These are phyloP conservation scores for Domatiomyces catenatus DNA, from an alignment of 2,329 filamentous ascomycete species.

Conservation along the genomic window DNA sequence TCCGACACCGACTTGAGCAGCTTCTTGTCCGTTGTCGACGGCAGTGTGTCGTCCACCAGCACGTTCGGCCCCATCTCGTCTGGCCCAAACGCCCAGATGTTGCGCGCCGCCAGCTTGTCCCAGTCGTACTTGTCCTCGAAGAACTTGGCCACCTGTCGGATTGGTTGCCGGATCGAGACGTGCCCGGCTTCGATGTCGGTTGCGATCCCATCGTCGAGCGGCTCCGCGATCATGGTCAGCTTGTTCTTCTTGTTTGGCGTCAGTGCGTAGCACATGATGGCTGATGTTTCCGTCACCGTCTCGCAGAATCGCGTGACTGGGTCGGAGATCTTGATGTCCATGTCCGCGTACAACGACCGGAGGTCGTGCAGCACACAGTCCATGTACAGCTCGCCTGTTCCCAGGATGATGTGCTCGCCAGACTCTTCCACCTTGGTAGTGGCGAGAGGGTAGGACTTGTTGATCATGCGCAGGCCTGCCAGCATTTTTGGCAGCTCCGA, in stretches of 20 bases:
- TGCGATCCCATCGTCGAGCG: constrained; percentile 84
- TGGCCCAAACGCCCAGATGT: constrained; percentile 96
- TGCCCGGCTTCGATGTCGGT: constrained; percentile 83
- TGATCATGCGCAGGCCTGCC: constrained; percentile 87
- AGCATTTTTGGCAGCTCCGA: constrained; percentile 98
- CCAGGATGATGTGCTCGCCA: constrained; percentile 86
- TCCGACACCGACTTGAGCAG: constrained; percentile 74
- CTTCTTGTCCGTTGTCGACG: constrained; percentile 88
- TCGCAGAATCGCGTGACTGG: constrained; percentile 96
- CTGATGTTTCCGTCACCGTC: constrained; percentile 91
- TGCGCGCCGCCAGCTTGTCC: constrained; percentile 83
- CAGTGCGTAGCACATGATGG: constrained; percentile 93
- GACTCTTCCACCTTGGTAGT: constrained; percentile 97
- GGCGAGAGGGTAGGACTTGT: constrained; percentile 93
- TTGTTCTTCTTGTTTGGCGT: constrained; percentile 99
- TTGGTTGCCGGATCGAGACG: constrained; percentile 83
- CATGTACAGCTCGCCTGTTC: constrained; percentile 98
- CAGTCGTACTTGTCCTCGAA: constrained; percentile 96
- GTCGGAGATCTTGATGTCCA: constrained; percentile 98
- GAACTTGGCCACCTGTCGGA: constrained; percentile 85
- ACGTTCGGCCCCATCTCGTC: constrained; percentile 93
- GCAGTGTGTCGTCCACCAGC: constrained; percentile 87
- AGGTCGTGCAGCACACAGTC: constrained; percentile 95
- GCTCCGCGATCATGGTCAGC: constrained; percentile 95
- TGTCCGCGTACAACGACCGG: constrained; percentile 84